phyloP scores from a whole-genome alignment of 208 protist species.

The Crithidia acanthocephali region DNA sequence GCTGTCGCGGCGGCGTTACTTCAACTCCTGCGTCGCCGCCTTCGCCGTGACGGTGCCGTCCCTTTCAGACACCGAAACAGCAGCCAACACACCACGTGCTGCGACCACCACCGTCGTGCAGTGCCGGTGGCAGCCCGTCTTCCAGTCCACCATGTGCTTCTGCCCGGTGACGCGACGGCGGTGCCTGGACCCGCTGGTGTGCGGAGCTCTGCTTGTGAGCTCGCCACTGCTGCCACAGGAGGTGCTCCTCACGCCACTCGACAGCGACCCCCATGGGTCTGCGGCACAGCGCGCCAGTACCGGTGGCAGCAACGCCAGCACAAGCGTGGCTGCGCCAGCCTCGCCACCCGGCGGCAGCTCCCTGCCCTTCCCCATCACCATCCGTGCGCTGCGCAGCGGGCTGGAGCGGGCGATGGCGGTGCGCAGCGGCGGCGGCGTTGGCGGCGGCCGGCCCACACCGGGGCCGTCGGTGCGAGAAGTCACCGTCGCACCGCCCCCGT shows the following conservation, averaged over 20 bases:
- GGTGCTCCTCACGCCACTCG: constrained; percentile 3
- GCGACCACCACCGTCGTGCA: constrained; percentile 18
- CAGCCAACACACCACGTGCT: not conserved
- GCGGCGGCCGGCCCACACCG: constrained; percentile 5
- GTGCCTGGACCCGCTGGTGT: constrained; percentile 71
- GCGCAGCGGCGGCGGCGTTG: not conserved
- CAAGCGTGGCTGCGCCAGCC: not conserved
- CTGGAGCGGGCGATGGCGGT: constrained; percentile 15
- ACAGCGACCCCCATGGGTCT: not conserved
- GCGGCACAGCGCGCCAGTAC: not conserved
- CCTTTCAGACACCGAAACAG: not conserved
- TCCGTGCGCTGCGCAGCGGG: constrained; percentile 28
- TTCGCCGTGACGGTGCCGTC: constrained; percentile 20
- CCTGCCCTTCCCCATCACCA: constrained; percentile 20
- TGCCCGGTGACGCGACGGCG: constrained; percentile 79
- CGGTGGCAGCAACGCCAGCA: constrained; percentile 1
- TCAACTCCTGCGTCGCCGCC: constrained; percentile 22
- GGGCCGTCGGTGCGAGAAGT: constrained; percentile 1
- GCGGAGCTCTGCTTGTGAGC: constrained; percentile 33
- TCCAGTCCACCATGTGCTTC: constrained; percentile 81
- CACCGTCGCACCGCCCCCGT: not conserved
- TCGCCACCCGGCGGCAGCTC: not conserved
- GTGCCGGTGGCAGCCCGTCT: constrained; percentile 53
- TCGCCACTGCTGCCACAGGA: constrained; percentile 14
- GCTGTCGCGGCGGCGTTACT: constrained; percentile 32